A percentile compares a stretch with the other conserved stretches of the same genome.
Conservation (phyloP, 345 rosid genomes). For the Syzygium oleosum region DNA sequence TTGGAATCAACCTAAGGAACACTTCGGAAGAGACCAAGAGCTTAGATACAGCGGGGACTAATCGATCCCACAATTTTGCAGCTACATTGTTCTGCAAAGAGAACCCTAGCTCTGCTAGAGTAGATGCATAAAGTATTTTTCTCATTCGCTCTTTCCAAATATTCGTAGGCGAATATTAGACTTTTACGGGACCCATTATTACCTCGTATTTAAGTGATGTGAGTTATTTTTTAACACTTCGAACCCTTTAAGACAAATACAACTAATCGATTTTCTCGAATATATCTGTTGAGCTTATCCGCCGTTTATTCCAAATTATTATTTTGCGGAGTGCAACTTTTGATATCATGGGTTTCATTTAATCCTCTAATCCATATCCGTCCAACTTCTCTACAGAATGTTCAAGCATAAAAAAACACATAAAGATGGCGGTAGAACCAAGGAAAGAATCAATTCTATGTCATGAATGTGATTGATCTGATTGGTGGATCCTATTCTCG, state of each 20-base stretch:
- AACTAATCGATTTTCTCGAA: not conserved
- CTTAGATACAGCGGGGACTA: not conserved
- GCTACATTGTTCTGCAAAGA: not conserved
- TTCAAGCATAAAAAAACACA: not conserved
- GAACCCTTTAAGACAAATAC: not conserved
- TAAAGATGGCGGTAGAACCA: not conserved
- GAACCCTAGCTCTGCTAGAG: not conserved
- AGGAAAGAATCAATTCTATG: not conserved
- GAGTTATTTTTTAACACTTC: not conserved
- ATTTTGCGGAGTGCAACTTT: not conserved
- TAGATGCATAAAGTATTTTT: not conserved
- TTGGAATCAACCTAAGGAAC: not conserved
- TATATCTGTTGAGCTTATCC: not conserved
- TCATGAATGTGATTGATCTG: not conserved
- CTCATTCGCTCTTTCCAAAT: not conserved
- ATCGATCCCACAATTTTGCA: not conserved
- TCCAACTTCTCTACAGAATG: not conserved
- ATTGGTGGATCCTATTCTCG: not conserved
- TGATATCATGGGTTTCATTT: not conserved
- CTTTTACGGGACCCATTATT: not conserved
- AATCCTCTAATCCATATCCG: not conserved
- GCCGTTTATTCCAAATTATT: no score
- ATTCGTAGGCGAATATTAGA: not conserved
- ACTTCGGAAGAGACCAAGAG: not conserved
- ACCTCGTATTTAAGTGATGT: not conserved